phyloP scores from a whole-genome alignment of 2,329 filamentous ascomycete species.

The Dothistroma pini region DNA sequence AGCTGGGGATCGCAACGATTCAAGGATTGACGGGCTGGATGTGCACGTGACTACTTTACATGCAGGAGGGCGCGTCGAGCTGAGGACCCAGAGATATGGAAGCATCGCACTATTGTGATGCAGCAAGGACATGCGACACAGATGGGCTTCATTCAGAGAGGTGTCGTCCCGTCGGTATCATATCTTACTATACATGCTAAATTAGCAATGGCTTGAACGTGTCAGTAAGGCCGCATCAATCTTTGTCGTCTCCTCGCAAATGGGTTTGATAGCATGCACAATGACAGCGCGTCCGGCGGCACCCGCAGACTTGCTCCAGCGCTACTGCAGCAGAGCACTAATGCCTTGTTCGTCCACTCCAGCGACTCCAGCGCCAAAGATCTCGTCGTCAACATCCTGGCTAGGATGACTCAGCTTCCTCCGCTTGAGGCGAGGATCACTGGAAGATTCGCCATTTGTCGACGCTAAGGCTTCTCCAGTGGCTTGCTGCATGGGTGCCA shows the following conservation, averaged over 20 bases:
- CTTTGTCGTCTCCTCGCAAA: background rate
- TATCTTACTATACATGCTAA: background rate
- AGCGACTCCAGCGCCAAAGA: slow-evolving; percentile 27
- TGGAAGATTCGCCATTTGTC: slow-evolving; percentile 10
- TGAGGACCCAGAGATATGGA: no score
- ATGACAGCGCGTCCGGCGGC: background rate
- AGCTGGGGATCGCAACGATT: no score
- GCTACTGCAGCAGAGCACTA: slow-evolving; percentile 29
- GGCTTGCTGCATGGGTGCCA: slow-evolving; percentile 22
- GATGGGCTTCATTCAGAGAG: background rate
- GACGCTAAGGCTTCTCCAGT: slow-evolving; percentile 24
- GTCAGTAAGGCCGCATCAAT: background rate
- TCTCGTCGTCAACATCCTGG: slow-evolving; percentile 30
- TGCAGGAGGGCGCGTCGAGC: no score
- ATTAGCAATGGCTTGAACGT: background rate
- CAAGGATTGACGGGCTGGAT: no score
- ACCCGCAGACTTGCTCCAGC: background rate
- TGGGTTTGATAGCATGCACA: no score
- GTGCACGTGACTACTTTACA: no score
- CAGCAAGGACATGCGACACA: background rate
- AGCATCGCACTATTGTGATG: no score
- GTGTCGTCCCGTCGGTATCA: background rate
- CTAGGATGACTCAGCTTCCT: slow-evolving; percentile 34
- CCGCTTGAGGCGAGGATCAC: slow-evolving; percentile 36
- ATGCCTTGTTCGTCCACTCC: slow-evolving; percentile 36